phyloP scores from a whole-genome alignment of 73 alveolate genomes.

The Uronychia binucleata region DNA sequence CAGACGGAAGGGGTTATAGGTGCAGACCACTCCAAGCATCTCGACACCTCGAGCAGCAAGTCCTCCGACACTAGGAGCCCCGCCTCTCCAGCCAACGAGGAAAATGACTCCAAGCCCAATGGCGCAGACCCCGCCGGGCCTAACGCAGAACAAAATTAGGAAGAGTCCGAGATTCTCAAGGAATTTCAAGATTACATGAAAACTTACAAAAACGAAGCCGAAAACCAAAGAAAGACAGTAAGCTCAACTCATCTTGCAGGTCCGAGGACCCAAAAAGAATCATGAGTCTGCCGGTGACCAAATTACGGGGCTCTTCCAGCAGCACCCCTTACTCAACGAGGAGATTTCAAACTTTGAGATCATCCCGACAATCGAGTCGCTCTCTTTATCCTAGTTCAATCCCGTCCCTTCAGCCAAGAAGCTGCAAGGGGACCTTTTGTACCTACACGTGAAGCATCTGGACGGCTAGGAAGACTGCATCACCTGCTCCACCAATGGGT shows the following conservation, averaged over 20 bases:
- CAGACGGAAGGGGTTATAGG: no score
- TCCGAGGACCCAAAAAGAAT: constrained; percentile 1
- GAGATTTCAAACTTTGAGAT: no score
- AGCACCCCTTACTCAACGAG: no score
- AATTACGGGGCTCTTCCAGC: no score
- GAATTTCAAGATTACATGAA: background rate
- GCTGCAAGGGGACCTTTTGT: constrained; percentile 82
- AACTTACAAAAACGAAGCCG: constrained; percentile 3
- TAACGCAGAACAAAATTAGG: no score
- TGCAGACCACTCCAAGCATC: no score
- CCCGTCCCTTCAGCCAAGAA: constrained; percentile 84
- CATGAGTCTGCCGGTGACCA: no score
- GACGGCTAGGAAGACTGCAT: constrained; percentile 66
- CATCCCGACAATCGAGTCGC: no score
- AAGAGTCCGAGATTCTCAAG: background rate
- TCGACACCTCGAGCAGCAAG: no score
- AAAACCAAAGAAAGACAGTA: background rate
- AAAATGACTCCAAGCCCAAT: no score
- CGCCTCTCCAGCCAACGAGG: no score
- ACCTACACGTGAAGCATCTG: constrained; percentile 68
- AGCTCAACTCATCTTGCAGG: background rate
- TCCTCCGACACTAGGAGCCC: background rate
- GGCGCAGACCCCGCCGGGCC: no score
- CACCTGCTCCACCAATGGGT: constrained; percentile 79
- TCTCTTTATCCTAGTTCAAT: constrained; percentile 65